Evolutionary conservation across 2,329 filamentous ascomycete genomes (phyloP), one percentile per base, ranked within the genome.

Genomic region (Anisogramma anomala): DNA sequence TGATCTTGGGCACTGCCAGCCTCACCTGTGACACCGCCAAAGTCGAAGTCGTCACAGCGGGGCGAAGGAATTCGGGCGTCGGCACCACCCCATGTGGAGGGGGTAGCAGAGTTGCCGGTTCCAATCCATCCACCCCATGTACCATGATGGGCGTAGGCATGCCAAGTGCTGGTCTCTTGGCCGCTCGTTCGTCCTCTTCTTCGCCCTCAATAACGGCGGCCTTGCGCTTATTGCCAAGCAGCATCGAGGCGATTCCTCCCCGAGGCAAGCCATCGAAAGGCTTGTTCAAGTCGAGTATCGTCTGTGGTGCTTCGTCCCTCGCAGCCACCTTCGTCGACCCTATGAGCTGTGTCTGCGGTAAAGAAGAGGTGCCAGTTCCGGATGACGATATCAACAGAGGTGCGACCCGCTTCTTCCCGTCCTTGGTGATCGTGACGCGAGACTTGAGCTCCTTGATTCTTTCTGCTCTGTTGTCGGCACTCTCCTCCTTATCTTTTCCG

Each of bases 321-420:
- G 71, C 64, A 2, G 66, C 64, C 49, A 74, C 83, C 11, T 70
- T 72, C 8, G 77, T 73, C 8, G 77, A 78, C 26, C 86, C 85
- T 48, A 95, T 82, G 5, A 96, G 68, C 53, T 93, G 84, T 17
- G 87, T 83, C 55, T 94, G 85, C 1, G 89, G 89, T 10, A 95
- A 66, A 13, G 88, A 94, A 1, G 88, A 93, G 54, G 88, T 80
- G 9, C 84, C 85, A 1, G 82, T 84, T 2, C 84, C 86, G 7
- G 88, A 89, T 0, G 86, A 87, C 1, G 89, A 94, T 6, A 98
- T 85, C 10, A 98, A 70, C 49, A 98, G 69, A 2, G 91, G 91
- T 3, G 87, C 84, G 41, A 98, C 89, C 41, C 91, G 77, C 65
- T 98, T 98, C 64, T 91, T 96, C 22, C 91, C 91, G 50, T 98